Evolutionary conservation across 2,329 filamentous ascomycete genomes (phyloP), one percentile per base, ranked within the genome.

Genomic region (Xylariaceae sp.): DNA sequence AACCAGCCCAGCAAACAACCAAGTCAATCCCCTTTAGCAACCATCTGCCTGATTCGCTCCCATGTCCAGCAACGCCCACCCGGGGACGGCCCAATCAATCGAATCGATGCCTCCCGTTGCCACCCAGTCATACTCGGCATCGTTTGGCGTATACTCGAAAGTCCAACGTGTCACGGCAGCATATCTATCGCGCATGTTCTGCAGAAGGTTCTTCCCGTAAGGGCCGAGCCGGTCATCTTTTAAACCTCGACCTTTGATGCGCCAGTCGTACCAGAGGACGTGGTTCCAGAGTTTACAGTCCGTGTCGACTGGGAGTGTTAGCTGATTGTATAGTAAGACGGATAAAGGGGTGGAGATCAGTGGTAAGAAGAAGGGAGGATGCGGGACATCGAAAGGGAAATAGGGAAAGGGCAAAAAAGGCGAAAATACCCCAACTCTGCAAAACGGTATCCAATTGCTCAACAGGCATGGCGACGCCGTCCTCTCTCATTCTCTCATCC

Each of bases 91-190:
- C 13, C 2, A 23, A 17, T 50, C 53, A n/a, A 56, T 49, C 4
- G 39, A 13, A 30, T 56, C 57, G 3, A 58, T 50, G 13, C n/a
- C n/a, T 7, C 50, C 56, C 2, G 23, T 50, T 1, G 57, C 54
- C 10, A 7, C 5, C 56, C 60, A 61, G 55, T 62, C 61, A 45
- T 54, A 62, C 17, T 57, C 6, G 47, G 17, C 35, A 53, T 62
- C 57, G 34, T 51, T 39, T 23, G 54, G 57, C 23, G 58, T 60
- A 13, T 60, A 62, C 39, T 58, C 37, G 37, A 62, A 62, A 2
- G 17, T 55, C 61, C 61, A 62, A 8, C n/a, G 17, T 1, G 61
- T 56, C 1, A 60, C 52, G 52, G 49, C 58, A 13, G 52, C 55
- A 13, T 30, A 23, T n/a, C 53, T 45, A 30, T 51, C 15, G 1